Evolutionary conservation across 2,329 filamentous ascomycete genomes (phyloP), one percentile per base, ranked within the genome.

Genomic region (Fusarium tanahbumbuense): DNA sequence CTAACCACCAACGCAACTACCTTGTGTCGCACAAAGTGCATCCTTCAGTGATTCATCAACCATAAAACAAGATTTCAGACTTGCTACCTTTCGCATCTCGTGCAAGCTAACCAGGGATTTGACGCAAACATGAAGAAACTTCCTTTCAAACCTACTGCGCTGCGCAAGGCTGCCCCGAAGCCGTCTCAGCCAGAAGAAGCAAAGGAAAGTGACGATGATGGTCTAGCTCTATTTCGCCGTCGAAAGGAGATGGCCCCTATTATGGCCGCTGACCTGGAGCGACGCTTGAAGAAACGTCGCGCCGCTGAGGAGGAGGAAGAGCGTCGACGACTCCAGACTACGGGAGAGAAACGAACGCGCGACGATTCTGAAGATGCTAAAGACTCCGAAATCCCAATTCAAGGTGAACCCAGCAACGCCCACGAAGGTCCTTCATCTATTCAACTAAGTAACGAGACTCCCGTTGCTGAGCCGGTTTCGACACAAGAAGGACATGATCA

Each of bases 71-170:
- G n/a, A 32, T 20, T 22, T 16, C n/a, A 28, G 41, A 20, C 27
- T 42, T 65, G 63, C 62, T 70, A 66, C 60, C 48, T 46, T 46
- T 40, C 22, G 23, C 37, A 57, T 42, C 23, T 12, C n/a, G 46
- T 60, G 44, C 42, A 56, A 41, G 65, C 64, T 62, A 60, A 72
- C 59, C 40, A 48, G 42, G 44, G 15, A 50, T 41, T 45, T 20
- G 47, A 40, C 27, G 52, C 49, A 49, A 53, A 78, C 69, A 79
- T 78, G 67, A 82, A 81, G 72, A 81, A 79, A 64, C 80, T 86
- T 2, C 84, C 84, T 1, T 86, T 86, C 76, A 86, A 86, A 66
- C 83, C 83, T 15, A 86, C 84, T 4, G 83, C 80, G 22, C 75
- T 82, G 67, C 81, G 79, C 47, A 77, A 75, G 41, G 74, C 75